Evolutionary conservation across 1,284 basidiomycete species (phyloP), one percentile per base, ranked within the genome.

Genomic region (Sutorius eximius): DNA sequence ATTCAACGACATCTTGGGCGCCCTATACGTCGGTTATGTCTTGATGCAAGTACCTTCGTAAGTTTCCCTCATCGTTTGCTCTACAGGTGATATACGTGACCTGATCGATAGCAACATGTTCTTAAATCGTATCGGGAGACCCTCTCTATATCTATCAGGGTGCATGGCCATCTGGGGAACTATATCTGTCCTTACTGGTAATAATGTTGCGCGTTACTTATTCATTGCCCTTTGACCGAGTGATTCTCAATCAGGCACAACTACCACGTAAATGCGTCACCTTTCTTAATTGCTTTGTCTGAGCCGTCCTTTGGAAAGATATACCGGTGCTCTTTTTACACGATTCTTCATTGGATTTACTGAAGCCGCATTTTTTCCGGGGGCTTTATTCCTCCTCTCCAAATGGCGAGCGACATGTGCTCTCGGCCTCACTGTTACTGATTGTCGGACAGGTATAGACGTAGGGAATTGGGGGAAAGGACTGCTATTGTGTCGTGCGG

Each of bases 311-410:
- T 18, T 46, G 30, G 32, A 7, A 61, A 89, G 84, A 68, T 93
- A 88, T 63, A 72, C 77, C 29, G 82, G 86, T 16, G 86, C 81
- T 1, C 77, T 93, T 15, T 71, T 86, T 27, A 86, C 85, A 0
- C 80, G 90, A 18, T 89, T 93, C 68, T 84, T 91, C 70, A 79
- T 93, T 42, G 88, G 85, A 22, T 71, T 72, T 52, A 69, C 83
- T 4, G 85, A 89, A 69, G 85, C 86, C 2, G 85, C 87, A 0
- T 91, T 91, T 73, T 89, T 88, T 65, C 88, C 89, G 47, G 89
- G 87, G 86, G 86, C 71, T 85, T 53, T 64, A 37, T 64, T 65
- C 24, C 53, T 64, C 53, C 58, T 64, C 13, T 62, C 73, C 44
- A 82, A 82, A 66, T 91, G 88, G 88, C 20, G 40, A 41, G 65